Evolutionary conservation across 768 basidiomycete species (phyloP), one percentile per base, ranked within the genome.

Genomic region (Pulveroboletus sp.): DNA sequence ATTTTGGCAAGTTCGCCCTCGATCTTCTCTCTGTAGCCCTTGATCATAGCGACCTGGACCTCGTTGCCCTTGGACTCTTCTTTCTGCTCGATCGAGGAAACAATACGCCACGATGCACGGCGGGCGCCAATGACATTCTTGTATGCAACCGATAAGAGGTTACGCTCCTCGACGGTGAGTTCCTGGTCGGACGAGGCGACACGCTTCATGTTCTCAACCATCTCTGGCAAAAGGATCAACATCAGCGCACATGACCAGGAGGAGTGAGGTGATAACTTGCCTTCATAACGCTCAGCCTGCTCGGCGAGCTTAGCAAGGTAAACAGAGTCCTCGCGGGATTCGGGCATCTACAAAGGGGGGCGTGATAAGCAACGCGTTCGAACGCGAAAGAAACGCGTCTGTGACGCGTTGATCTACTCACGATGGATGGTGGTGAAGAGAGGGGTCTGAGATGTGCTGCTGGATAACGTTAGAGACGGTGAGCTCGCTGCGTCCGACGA

Each of bases 271-370:
- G 23, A 41, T 3, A 27, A 67, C 76, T 43, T 37, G 87, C 94
- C 94, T 79, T 97, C 94, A 71, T 97, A 98, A 43, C 95, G 94
- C 82, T 98, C 94, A 64, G 95, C 95, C 79, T 97, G 93, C 80
- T 97, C 93, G 71, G 93, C 92, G 79, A 97, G 93, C 90, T 98
- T 98, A 78, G 95, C 94, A 75, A 96, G 93, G 82, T 97, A 98
- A 75, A 98, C 94, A 64, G 88, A 92, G 74, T 94, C 91, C 83
- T 94, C 93, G 68, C 93, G 91, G 40, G 65, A 60, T 68, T 86
- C 85, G 68, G 84, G 71, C 89, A 89, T 89, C 86, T 89, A 42
- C 13, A 44, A 52, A 24, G 12, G 16, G 35, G 45, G 38, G 31
- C 43, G 40, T 24, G 22, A 40, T 65, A 24, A 65, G 55, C 29